These are phyloP conservation scores for Trypanosoma mega DNA, from an alignment of 208 protist species.

Conservation along the genomic window DNA sequence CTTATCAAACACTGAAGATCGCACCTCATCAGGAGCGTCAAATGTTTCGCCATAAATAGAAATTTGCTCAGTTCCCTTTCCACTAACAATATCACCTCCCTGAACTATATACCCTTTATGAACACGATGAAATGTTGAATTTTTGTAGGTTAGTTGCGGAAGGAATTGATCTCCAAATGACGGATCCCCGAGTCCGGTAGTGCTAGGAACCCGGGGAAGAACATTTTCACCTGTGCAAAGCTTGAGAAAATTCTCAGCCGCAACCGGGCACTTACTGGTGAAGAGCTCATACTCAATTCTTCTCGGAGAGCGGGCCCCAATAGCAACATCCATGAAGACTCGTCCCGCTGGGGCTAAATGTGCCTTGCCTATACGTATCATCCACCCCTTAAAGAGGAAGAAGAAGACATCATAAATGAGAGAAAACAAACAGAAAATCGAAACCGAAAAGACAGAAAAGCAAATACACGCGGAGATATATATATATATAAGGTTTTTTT, in stretches of 20 bases:
- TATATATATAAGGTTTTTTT: constrained; percentile 9
- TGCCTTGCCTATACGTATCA: constrained; percentile 34
- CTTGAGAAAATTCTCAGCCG: constrained; percentile 86
- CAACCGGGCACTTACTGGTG: constrained; percentile 64
- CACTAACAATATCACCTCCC: constrained; percentile 82
- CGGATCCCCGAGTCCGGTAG: constrained; percentile 57
- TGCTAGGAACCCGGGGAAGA: constrained; percentile 51
- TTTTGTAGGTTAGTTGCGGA: constrained; percentile 89
- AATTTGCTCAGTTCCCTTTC: constrained; percentile 92
- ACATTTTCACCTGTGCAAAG: constrained; percentile 86
- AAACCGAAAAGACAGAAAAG: constrained; percentile 13
- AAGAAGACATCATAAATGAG: constrained; percentile 20
- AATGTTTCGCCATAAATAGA: constrained; percentile 96
- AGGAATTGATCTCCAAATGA: constrained; percentile 78
- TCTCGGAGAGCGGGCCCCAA: constrained; percentile 43
- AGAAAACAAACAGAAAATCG: constrained; percentile 14
- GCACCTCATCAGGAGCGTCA: constrained; percentile 95
- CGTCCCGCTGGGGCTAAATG: constrained; percentile 34
- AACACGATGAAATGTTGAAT: constrained; percentile 92
- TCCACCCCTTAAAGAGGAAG: constrained; percentile 8
- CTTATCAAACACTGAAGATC: constrained; percentile 75
- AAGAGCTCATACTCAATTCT: constrained; percentile 85
- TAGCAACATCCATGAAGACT: constrained; percentile 79
- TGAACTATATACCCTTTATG: constrained; percentile 91
- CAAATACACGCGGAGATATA: background rate